A percentile compares a stretch with the other conserved stretches of the same genome.
Conservation (phyloP, 306 rosid species). For the Ceratonia siliqua region DNA sequence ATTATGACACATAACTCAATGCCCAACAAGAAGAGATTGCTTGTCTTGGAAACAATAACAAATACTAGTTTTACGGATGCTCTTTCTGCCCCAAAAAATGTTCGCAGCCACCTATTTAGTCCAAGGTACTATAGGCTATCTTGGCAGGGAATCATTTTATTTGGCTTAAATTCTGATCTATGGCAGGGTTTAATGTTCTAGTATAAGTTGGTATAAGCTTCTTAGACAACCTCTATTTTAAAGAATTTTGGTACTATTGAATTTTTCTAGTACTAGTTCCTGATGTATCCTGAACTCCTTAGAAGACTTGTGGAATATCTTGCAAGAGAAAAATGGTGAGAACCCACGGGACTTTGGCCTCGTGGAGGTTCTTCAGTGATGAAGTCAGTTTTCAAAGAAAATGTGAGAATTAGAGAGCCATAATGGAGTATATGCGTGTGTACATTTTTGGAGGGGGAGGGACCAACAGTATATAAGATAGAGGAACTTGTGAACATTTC, state of each 20-base stretch:
- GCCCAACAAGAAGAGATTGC: constrained; percentile 33
- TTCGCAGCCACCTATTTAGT: constrained; percentile 29
- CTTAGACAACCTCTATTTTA: not conserved
- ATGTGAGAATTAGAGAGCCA: no score
- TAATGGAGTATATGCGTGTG: no score
- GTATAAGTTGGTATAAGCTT: not conserved
- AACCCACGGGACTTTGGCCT: no score
- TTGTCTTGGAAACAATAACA: constrained; percentile 25
- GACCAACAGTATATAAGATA: no score
- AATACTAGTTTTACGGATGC: constrained; percentile 28
- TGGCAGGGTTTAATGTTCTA: not conserved
- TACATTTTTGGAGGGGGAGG: no score
- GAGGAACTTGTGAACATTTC: no score
- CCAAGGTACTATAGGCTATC: constrained; percentile 29
- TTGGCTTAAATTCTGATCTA: not conserved
- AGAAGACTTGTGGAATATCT: no score
- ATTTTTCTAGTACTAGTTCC: not conserved
- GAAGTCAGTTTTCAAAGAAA: no score
- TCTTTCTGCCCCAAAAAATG: constrained; percentile 2
- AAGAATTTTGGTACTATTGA: not conserved
- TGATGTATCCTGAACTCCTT: not conserved
- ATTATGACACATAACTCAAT: constrained; percentile 43
- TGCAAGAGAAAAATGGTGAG: no score
- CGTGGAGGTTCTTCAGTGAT: no score
- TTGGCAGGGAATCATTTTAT: not conserved